Evolutionary conservation across 202 grass and related monocot species (phyloP).

Genomic region (Zoysia matrella): DNA sequence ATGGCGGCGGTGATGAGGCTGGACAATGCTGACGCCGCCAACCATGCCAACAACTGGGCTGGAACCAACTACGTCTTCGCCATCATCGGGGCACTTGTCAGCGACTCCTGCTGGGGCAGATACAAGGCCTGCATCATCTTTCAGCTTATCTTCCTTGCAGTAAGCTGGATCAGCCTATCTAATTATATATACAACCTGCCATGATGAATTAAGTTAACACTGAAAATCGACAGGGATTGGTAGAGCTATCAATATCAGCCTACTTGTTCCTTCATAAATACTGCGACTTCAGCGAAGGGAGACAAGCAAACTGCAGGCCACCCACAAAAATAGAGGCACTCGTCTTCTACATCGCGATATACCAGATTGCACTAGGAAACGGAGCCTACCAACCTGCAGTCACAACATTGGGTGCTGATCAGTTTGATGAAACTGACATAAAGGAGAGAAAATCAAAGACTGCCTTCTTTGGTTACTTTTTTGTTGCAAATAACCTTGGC

Average conservation of each 20-base stretch:
- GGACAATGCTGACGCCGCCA: constrained; percentile 63
- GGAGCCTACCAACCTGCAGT: constrained; percentile 61
- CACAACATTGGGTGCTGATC: constrained; percentile 69
- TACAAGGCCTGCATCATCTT: constrained; percentile 68
- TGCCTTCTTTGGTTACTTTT: constrained; percentile 80
- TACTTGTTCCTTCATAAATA: constrained; percentile 56
- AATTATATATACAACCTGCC: background rate
- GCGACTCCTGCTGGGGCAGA: constrained; percentile 71
- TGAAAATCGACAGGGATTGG: constrained; percentile 53
- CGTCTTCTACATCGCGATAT: constrained; percentile 64
- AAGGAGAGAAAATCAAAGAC: constrained; percentile 50
- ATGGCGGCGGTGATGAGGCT: constrained; percentile 60
- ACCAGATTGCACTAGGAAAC: constrained; percentile 67
- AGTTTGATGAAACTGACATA: constrained; percentile 60
- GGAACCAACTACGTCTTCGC: constrained; percentile 83
- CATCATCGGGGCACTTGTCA: constrained; percentile 65
- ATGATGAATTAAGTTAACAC: background rate
- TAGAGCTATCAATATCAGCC: constrained; percentile 47
- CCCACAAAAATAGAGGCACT: constrained; percentile 22
- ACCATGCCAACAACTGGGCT: constrained; percentile 62
- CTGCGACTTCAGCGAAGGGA: constrained; percentile 35
- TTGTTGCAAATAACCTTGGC: constrained; percentile 66
- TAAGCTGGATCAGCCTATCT: background rate
- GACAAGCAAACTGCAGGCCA: constrained; percentile 36
- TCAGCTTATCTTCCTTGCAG: constrained; percentile 61